These are phyloP conservation scores for Leishmania amazonensis DNA, from an alignment of 208 protist species.

Conservation along the genomic window DNA sequence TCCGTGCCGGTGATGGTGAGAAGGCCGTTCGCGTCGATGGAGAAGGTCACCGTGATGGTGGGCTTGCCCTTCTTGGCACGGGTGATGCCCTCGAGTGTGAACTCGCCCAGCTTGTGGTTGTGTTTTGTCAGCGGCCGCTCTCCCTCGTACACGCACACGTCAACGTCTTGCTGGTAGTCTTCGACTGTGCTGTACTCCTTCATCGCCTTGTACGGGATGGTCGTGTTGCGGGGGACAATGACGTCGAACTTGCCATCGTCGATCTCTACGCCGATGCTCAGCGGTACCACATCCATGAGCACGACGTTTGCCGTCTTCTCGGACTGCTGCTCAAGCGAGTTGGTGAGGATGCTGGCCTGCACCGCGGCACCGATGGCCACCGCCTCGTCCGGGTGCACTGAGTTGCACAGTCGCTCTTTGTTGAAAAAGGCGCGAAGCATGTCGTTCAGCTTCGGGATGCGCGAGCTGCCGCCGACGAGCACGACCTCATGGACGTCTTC, in stretches of 20 bases:
- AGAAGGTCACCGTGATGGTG: slow-evolving; percentile 98
- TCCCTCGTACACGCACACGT: slow-evolving; percentile 99
- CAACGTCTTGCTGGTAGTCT: slow-evolving; percentile 98
- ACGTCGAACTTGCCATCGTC: slow-evolving; percentile 95
- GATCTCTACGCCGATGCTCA: slow-evolving; percentile 97
- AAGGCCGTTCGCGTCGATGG: slow-evolving; percentile 98
- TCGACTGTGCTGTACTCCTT: slow-evolving; percentile 97
- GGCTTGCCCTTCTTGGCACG: slow-evolving; percentile 96
- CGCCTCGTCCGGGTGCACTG: slow-evolving; percentile 96
- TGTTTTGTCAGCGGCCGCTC: slow-evolving; percentile 97
- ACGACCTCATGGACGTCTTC: slow-evolving; percentile 91
- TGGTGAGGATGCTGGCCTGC: slow-evolving; percentile 95
- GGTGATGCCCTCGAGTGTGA: slow-evolving; percentile 94
- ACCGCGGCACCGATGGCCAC: slow-evolving; percentile 99
- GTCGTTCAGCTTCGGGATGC: slow-evolving; percentile 97
- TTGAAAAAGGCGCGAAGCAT: slow-evolving; percentile 72
- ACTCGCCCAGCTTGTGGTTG: slow-evolving; percentile 98
- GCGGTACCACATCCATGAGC: slow-evolving; percentile 95
- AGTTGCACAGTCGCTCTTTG: slow-evolving; percentile 93
- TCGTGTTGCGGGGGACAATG: slow-evolving; percentile 89
- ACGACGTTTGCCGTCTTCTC: slow-evolving; percentile 93
- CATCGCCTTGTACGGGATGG: slow-evolving; percentile 81
- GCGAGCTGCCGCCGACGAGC: slow-evolving; percentile 95
- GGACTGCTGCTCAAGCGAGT: slow-evolving; percentile 71
- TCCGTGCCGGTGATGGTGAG: slow-evolving; percentile 97